phyloP scores from a whole-genome alignment of 2,329 filamentous ascomycete species.

The Dryadomyces quercivorus region DNA sequence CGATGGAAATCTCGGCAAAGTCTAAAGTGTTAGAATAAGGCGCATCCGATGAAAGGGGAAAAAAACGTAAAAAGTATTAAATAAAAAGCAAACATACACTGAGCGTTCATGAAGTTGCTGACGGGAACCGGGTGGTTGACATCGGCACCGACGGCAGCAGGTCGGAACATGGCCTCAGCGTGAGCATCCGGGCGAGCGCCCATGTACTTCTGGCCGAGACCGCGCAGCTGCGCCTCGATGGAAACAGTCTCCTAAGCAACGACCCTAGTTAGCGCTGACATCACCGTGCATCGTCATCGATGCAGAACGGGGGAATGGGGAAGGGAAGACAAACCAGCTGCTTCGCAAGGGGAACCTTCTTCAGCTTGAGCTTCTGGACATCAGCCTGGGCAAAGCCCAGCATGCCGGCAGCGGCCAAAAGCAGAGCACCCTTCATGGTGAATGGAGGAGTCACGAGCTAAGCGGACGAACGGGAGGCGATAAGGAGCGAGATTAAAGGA shows the following conservation, averaged over 20 bases:
- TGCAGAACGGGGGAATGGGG: background rate
- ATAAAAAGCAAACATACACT: constrained; percentile 54
- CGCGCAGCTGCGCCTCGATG: constrained; percentile 69
- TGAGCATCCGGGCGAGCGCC: constrained; percentile 60
- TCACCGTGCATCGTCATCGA: background rate
- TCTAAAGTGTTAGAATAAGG: constrained; percentile 36
- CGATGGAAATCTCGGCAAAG: constrained; percentile 92
- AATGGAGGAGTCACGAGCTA: constrained; percentile 17
- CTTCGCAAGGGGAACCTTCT: constrained; percentile 87
- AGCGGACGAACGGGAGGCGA: background rate
- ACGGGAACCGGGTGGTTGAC: constrained; percentile 73
- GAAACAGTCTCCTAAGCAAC: constrained; percentile 54
- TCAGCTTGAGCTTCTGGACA: constrained; percentile 92
- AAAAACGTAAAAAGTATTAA: background rate
- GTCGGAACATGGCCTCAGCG: constrained; percentile 67
- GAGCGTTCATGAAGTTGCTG: constrained; percentile 96
- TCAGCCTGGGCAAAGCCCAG: constrained; percentile 72
- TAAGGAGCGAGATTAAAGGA: background rate
- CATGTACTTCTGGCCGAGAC: constrained; percentile 94
- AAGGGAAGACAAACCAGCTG: constrained; percentile 67
- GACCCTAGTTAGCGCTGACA: background rate
- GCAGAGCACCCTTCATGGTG: constrained; percentile 75
- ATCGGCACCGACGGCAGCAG: constrained; percentile 53
- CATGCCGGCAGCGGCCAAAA: constrained; percentile 63
- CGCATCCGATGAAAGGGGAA: background rate